Evolutionary conservation across 495 filamentous ascomycete genomes (phyloP).

Genomic region (Penicillium crystallinum): DNA sequence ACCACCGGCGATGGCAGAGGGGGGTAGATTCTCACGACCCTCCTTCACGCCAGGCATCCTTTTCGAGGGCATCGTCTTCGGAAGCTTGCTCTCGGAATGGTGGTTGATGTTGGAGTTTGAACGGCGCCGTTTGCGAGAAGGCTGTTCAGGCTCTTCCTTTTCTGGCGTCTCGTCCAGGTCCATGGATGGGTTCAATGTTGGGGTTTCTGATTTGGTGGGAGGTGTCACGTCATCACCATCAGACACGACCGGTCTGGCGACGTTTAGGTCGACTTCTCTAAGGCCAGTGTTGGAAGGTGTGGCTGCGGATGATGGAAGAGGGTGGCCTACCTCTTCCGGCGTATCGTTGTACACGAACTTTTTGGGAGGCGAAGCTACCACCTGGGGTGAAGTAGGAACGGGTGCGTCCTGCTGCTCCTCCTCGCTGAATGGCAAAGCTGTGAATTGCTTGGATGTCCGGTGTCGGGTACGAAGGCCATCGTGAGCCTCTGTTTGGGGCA

Average conservation of each 20-base stretch:
- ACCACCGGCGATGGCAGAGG: slow-evolving; percentile 24
- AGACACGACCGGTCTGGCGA: slow-evolving; percentile 35
- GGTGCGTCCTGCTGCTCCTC: slow-evolving; percentile 20
- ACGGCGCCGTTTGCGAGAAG: slow-evolving; percentile 50
- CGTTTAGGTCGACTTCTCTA: slow-evolving; percentile 53
- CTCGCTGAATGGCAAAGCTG: slow-evolving; percentile 31
- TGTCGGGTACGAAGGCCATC: slow-evolving; percentile 59
- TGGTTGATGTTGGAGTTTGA: slow-evolving; percentile 28
- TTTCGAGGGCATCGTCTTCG: slow-evolving; percentile 36
- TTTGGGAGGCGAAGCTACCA: slow-evolving; percentile 30
- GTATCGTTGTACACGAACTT: slow-evolving; percentile 41
- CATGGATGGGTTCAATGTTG: slow-evolving; percentile 11
- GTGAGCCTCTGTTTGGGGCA: slow-evolving; percentile 73
- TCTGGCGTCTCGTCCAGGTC: slow-evolving; percentile 20
- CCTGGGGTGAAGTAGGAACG: slow-evolving; percentile 20
- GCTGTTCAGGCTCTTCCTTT: slow-evolving; percentile 41
- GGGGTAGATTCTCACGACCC: slow-evolving; percentile 58
- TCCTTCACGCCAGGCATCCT: slow-evolving; percentile 42
- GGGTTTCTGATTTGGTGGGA: slow-evolving; percentile 17
- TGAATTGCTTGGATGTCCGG: slow-evolving; percentile 39
- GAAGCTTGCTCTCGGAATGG: not conserved
- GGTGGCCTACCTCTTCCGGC: slow-evolving; percentile 38
- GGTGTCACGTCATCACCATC: slow-evolving; percentile 14
- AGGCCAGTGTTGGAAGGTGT: slow-evolving; percentile 45
- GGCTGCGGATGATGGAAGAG: slow-evolving; percentile 30